Conservation (phyloP, 2,329 filamentous ascomycete genomes). For the Aspergillus sp. region DNA sequence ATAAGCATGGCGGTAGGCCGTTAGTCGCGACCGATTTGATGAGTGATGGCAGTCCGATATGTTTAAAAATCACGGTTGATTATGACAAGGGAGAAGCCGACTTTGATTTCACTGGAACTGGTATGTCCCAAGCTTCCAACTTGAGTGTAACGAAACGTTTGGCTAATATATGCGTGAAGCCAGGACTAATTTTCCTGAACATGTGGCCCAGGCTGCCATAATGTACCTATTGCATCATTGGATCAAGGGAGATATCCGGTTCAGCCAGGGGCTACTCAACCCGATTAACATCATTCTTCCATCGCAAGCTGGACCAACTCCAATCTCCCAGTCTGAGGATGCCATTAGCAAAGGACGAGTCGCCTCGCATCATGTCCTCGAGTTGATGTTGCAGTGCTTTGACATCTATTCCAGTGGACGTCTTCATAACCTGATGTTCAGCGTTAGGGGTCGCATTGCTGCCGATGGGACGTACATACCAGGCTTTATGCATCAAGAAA, state of each 20-base stretch:
- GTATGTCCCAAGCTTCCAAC: background rate
- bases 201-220: background rate
- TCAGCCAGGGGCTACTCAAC: background rate
- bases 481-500: background rate
- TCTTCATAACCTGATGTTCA: background rate
- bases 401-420: background rate
- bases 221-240: background rate
- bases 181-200: background rate
- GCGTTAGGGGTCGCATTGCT: background rate
- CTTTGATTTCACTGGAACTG: background rate
- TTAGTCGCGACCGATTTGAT: background rate
- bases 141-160: no score
- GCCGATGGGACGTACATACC: background rate
- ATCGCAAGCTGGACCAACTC: background rate
- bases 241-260: background rate
- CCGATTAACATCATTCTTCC: background rate
- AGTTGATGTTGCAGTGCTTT: background rate
- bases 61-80: background rate
- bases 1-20: background rate
- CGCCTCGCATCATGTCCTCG: background rate
- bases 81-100: background rate
- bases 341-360: background rate
- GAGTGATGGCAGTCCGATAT: background rate
- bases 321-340: background rate
- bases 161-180: background rate